phyloP scores from a whole-genome alignment of 495 filamentous ascomycete species.

The Podospora didyma region DNA sequence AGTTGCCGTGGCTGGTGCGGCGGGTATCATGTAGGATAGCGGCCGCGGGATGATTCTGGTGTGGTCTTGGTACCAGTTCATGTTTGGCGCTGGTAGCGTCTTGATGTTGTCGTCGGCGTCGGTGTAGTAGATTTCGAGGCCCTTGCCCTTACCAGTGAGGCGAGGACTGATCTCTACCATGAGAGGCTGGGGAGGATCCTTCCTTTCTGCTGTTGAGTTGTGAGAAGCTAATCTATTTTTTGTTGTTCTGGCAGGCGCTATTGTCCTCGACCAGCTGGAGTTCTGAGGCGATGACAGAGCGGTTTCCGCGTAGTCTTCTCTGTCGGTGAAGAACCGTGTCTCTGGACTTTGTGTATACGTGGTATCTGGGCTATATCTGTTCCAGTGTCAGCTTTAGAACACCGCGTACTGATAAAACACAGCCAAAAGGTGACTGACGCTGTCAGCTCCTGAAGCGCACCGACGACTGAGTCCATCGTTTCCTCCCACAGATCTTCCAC shows the following conservation, averaged over 20 bases:
- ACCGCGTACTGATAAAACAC: not conserved
- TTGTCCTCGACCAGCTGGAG: slow-evolving; percentile 13
- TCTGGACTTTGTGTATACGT: slow-evolving; percentile 13
- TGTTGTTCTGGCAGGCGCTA: slow-evolving; percentile 1
- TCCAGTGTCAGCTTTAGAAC: not conserved
- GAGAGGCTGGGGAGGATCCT: not conserved
- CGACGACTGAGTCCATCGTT: slow-evolving; percentile 19
- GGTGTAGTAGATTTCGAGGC: slow-evolving; percentile 10
- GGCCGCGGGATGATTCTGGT: not conserved
- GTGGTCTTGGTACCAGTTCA: slow-evolving; percentile 1
- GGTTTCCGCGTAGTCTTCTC: slow-evolving; percentile 17
- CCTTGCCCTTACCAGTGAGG: slow-evolving; percentile 10
- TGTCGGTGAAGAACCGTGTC: slow-evolving; percentile 19
- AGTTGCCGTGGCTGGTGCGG: not conserved
- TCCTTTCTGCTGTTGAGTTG: not conserved
- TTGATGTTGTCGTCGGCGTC: not conserved
- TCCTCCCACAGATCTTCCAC: slow-evolving; percentile 15
- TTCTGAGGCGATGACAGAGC: slow-evolving; percentile 14
- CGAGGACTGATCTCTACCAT: slow-evolving; percentile 3
- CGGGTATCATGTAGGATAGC: not conserved
- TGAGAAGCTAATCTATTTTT: slow-evolving; percentile 1
- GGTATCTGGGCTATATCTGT: slow-evolving; percentile 22
- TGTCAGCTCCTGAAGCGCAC: slow-evolving; percentile 19
- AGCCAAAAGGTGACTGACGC: not conserved
- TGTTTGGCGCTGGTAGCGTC: not conserved